These are phyloP conservation scores for Acidiella bohemica DNA, from an alignment of 495 filamentous ascomycete genomes.

Conservation along the genomic window DNA sequence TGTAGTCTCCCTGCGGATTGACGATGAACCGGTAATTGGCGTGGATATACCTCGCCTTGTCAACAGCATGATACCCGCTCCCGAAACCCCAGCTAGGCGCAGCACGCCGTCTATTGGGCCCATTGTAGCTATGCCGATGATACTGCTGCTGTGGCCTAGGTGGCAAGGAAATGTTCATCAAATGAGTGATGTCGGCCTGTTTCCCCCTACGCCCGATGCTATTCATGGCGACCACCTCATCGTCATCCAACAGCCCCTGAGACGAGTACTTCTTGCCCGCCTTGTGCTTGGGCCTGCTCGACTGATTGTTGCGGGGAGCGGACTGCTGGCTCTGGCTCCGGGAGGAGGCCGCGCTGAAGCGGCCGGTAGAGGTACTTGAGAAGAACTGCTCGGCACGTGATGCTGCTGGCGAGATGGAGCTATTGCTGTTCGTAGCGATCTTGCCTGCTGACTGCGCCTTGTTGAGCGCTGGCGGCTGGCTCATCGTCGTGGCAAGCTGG, in stretches of 20 bases:
- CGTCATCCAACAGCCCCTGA: conserved; percentile 49
- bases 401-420: conserved; percentile 27
- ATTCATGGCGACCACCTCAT: conserved; percentile 74
- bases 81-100: conserved; percentile 72
- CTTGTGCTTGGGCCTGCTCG: conserved; percentile 60
- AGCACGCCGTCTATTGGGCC: conserved; percentile 33
- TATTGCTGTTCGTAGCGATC: conserved; percentile 6
- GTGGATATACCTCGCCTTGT: conserved; percentile 92
- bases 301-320: conserved; percentile 58
- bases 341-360: conserved; percentile 46
- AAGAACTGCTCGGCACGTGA: conserved; percentile 22
- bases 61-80: conserved; percentile 78
- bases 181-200: conserved; percentile 78
- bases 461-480: conserved; percentile 18
- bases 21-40: conserved; percentile 97
- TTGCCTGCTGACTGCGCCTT: conserved; percentile 13
- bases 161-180: conserved; percentile 82
- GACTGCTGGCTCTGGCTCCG: conserved; percentile 27
- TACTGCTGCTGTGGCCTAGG: conserved; percentile 57
- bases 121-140: conserved; percentile 41
- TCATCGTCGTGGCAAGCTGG: conserved; percentile 10
- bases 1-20: conserved; percentile 64
- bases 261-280: conserved; percentile 36
- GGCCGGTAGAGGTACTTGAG: conserved; percentile 17
- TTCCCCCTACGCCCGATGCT: conserved; percentile 82